Conservation (phyloP, 805 yeast species). For the Cyberlindnera lachancei region DNA sequence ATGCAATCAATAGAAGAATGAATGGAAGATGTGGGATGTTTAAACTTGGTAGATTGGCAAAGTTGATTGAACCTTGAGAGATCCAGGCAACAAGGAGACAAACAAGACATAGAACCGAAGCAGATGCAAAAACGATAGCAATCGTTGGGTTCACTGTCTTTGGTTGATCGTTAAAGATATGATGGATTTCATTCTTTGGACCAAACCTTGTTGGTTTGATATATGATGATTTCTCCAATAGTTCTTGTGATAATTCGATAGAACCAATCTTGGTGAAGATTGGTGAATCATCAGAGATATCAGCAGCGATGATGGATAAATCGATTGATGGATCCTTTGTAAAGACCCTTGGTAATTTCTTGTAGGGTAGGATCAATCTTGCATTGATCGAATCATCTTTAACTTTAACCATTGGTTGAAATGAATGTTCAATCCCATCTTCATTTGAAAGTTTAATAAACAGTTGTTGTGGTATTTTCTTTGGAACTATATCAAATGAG, state of each 20-base stretch:
- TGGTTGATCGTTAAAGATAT: conserved; percentile 19
- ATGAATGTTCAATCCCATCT: conserved; percentile 20
- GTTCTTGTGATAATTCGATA: conserved; percentile 13
- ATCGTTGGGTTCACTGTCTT: conserved; percentile 14
- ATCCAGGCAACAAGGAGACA: conserved; percentile 15
- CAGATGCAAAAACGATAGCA: conserved; percentile 14
- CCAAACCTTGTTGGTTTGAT: conserved; percentile 15
- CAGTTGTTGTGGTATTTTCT: conserved; percentile 20
- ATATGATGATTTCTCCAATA: conserved; percentile 10
- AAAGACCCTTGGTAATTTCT: conserved; percentile 19
- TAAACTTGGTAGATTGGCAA: conserved; percentile 15
- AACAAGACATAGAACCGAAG: conserved; percentile 11
- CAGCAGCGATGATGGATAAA: conserved; percentile 15
- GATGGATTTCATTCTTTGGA: conserved; percentile 21
- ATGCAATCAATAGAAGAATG: conserved; percentile 13
- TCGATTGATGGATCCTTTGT: conserved; percentile 10
- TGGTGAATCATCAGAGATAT: conserved; percentile 8
- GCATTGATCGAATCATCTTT: conserved; percentile 4
- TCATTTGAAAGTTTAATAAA: conserved; percentile 15
- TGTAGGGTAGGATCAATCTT: conserved; percentile 12
- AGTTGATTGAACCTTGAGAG: conserved; percentile 15
- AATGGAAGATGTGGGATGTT: conserved; percentile 11
- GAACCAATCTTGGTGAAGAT: conserved; percentile 13
- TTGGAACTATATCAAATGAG: conserved; percentile 12
- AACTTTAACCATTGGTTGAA: conserved; percentile 18